Evolutionary conservation across 2,329 filamentous ascomycete genomes (phyloP).

Genomic region (Exophiala xenobiotica): DNA sequence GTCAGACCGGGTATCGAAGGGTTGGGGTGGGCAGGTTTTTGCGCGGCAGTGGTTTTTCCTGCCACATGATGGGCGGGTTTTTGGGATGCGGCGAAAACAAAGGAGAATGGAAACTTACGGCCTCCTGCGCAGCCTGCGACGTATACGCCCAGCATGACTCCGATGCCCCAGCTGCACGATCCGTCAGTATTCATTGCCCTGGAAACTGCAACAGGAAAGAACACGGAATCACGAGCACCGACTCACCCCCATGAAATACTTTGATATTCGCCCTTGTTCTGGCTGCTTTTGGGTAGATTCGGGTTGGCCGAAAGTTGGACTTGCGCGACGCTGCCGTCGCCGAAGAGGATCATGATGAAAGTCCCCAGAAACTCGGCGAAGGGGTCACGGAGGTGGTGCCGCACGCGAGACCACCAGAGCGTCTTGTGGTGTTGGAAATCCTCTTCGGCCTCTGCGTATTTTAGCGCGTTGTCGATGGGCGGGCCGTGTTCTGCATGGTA

Average conservation of each 20-base stretch:
- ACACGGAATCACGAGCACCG: slow-evolving; percentile 24
- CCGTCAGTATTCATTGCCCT: neutral
- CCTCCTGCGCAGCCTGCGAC: slow-evolving; percentile 55
- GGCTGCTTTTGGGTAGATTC: slow-evolving; percentile 26
- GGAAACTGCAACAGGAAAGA: slow-evolving; percentile 11
- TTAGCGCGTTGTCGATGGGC: slow-evolving; percentile 30
- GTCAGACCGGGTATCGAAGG: too few species aligned
- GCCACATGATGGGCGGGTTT: too few species aligned
- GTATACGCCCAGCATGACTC: slow-evolving; percentile 64
- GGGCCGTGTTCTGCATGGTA: slow-evolving; percentile 29
- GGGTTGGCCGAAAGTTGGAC: slow-evolving; percentile 51
- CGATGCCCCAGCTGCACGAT: slow-evolving; percentile 47
- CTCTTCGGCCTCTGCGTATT: slow-evolving; percentile 28
- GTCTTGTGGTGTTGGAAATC: slow-evolving; percentile 37
- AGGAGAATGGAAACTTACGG: too few species aligned
- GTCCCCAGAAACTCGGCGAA: slow-evolving; percentile 63
- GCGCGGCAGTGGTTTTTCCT: too few species aligned
- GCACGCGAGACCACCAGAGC: slow-evolving; percentile 52
- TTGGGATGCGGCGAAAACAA: too few species aligned
- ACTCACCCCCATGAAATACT: slow-evolving; percentile 42
- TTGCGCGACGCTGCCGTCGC: slow-evolving; percentile 63
- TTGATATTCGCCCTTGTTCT: slow-evolving; percentile 39
- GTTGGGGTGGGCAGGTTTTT: too few species aligned
- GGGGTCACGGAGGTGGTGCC: slow-evolving; percentile 51
- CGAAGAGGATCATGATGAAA: slow-evolving; percentile 62